Percentiles rank a stretch among this genome's conserved stretches.
Conservation (phyloP, 371 early-diverging fungal genomes). For the Mortierella sp. region DNA sequence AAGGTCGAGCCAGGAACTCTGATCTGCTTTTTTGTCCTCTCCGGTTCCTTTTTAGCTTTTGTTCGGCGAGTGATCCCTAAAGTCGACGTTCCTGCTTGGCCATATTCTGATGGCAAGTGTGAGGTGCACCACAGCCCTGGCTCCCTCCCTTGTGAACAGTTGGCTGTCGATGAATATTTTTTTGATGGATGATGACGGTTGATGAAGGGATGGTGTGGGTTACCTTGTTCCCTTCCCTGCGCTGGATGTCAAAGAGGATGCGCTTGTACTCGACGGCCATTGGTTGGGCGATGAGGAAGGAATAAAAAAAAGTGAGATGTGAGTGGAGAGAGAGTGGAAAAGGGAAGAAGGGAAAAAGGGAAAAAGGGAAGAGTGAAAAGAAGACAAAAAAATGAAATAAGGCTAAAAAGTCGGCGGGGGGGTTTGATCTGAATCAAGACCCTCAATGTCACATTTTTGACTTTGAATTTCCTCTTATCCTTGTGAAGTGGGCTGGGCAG, state of each 20-base stretch:
- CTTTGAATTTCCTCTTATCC: not conserved
- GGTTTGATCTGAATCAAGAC: not conserved
- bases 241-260: conserved; percentile 78
- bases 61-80: too few species aligned
- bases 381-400: conserved; percentile 5
- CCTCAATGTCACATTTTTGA: not conserved
- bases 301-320: not conserved
- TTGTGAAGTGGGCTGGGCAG: conserved; percentile 4
- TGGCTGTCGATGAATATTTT: too few species aligned
- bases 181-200: too few species aligned
- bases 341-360: not conserved
- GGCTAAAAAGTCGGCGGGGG: not conserved
- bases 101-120: too few species aligned
- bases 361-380: not conserved
- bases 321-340: not conserved
- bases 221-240: conserved; percentile 78
- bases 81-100: too few species aligned
- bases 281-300: conserved; percentile 3
- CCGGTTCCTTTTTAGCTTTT: too few species aligned
- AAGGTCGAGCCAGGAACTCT: too few species aligned
- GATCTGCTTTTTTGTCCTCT: too few species aligned
- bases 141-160: too few species aligned
- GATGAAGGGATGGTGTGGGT: not conserved
- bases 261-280: conserved; percentile 75
- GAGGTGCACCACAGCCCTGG: too few species aligned